These are phyloP conservation scores for Apostasia ramifera DNA, from an alignment of 106 monocot species.

Conservation along the genomic window DNA sequence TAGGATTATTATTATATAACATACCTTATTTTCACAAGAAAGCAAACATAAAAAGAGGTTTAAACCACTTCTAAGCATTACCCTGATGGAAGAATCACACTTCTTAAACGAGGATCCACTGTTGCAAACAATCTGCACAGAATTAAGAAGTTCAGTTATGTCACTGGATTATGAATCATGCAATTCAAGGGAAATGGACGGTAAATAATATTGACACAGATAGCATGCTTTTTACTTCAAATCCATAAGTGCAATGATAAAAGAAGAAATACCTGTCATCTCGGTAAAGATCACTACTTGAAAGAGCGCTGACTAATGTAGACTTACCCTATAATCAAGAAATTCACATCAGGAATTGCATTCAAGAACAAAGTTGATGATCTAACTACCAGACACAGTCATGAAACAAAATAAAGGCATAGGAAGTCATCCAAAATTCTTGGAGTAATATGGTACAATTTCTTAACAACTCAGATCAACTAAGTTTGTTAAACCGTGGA, in stretches of 20 bases:
- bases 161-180: neutral
- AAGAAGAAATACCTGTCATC: constrained; percentile 58
- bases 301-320: constrained; percentile 89
- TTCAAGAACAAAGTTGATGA: neutral
- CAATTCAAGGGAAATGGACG: neutral
- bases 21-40: neutral
- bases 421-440: too few species aligned
- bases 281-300: constrained; percentile 68
- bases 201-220: too few species aligned
- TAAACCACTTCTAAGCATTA: constrained; percentile 15
- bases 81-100: constrained; percentile 97
- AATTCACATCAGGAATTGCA: constrained; percentile 1
- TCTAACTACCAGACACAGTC: too few species aligned
- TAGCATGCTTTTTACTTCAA: neutral
- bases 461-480: too few species aligned
- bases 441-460: too few species aligned
- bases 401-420: too few species aligned
- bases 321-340: constrained; percentile 76
- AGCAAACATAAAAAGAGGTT: neutral
- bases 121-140: constrained; percentile 86
- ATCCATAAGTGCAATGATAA: neutral
- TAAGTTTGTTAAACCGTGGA: too few species aligned
- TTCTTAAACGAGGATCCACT: constrained; percentile 95
- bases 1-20: neutral
- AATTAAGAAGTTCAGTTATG: neutral